Evolutionary conservation across 176 grass and related monocot species (phyloP), one percentile per base, ranked within the genome.

Genomic region (Carex littledalei): DNA sequence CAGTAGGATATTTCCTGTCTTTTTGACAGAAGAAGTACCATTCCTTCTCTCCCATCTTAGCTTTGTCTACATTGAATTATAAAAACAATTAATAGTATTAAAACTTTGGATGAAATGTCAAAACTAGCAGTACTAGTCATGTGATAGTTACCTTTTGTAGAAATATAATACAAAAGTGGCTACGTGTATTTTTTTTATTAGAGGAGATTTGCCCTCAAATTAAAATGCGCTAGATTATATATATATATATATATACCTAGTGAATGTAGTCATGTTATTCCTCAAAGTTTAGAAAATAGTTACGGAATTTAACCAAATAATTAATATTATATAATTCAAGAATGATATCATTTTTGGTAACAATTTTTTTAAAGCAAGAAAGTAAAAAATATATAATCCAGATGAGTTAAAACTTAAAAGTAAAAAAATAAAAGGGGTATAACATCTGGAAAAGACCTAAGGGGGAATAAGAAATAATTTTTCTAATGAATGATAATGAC

Each of bases 11-110:
- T 63, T 85, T 85, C 17, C 55, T 85, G 52, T 85, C 84, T 62
- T 85, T 85, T 26, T 85, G 52, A 78, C 70, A 85, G 55, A 85
- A 85, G 72, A 85, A 85, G 67, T 85, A 85, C 84, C 84, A 85
- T 32, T 85, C 84, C 11, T 85, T 78, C 41, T 85, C 84, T 43
- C 84, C 84, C 84, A 85, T 85, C 54, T 85, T 85, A 18, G 84
- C 84, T 63, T 64, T 85, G 17, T 71, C 84, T 85, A 52, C 34
- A 77, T 13, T 13, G 57, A 67, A 80, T 24, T 53, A 43, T 32
- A 17, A n/a, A 49, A 45, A 12, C 15, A 52, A 84, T 67, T 60
- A 32, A 84, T 67, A 74, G 5, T 34, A 50, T 14, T 26, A 60
- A 17, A 34, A 50, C 47, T 78, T 8, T 1, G 0, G 8, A 34